Conservation (phyloP, 2,329 filamentous ascomycete species). For the Diaporthe vaccinii region DNA sequence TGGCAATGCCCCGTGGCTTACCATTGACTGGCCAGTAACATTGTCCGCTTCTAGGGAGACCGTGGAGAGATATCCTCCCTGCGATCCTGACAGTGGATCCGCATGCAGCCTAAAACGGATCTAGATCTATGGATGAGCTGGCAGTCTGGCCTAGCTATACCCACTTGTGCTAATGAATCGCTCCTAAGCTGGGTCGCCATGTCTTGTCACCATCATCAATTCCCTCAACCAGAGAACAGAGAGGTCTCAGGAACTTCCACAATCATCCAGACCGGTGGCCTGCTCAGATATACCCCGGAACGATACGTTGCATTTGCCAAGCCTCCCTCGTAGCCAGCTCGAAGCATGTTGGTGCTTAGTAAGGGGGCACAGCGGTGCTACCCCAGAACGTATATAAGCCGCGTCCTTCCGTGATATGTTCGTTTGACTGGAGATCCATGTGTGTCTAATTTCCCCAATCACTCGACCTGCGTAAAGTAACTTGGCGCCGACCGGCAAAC, state of each 20-base stretch:
- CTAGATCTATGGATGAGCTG: not conserved
- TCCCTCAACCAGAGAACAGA: not conserved
- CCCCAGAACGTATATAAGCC: conserved; percentile 9
- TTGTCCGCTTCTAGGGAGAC: not conserved
- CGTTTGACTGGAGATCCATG: too few species aligned
- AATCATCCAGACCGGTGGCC: not conserved
- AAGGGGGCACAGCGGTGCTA: conserved; percentile 20
- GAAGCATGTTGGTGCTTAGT: conserved; percentile 4
- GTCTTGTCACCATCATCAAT: not conserved
- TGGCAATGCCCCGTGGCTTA: not conserved
- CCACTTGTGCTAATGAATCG: not conserved
- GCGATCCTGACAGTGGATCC: not conserved
- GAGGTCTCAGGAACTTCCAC: not conserved
- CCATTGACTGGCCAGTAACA: not conserved
- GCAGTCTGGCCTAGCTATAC: conserved; percentile 1
- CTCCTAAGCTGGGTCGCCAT: not conserved
- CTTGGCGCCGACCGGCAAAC: not conserved
- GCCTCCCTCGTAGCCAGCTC: not conserved
- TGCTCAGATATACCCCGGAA: not conserved
- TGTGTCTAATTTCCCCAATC: not conserved
- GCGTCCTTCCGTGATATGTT: not conserved
- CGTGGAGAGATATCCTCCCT: not conserved
- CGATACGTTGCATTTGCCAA: not conserved
- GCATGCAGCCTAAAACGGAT: not conserved
- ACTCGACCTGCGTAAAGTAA: not conserved